phyloP scores from a whole-genome alignment of 106 monocot species.

The Triglochin maritima region DNA sequence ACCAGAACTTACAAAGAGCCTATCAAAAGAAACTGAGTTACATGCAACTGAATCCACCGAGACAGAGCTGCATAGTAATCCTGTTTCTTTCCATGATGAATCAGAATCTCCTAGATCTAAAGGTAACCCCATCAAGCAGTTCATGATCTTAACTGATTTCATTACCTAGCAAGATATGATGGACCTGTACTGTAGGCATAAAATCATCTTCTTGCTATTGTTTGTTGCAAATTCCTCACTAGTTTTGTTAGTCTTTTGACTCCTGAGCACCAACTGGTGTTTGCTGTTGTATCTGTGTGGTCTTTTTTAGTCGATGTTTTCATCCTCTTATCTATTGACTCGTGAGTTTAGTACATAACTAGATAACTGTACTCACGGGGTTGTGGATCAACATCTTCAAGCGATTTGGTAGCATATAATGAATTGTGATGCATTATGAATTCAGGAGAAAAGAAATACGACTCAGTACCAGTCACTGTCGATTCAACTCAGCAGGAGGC shows the following conservation, averaged over 20 bases:
- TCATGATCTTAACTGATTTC: neutral
- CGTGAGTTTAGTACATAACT: neutral
- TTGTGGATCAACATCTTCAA: neutral
- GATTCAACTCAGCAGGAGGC: conserved; percentile 71
- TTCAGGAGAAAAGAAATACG: conserved; percentile 20
- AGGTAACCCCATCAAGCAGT: neutral
- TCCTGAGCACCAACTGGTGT: neutral
- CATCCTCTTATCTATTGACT: neutral
- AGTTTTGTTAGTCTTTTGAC: neutral
- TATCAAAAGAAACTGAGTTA: conserved; percentile 3
- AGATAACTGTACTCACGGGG: neutral
- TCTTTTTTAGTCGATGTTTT: neutral
- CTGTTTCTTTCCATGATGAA: neutral
- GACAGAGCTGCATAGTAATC: conserved; percentile 7
- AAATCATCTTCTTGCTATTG: neutral
- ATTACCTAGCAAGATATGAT: neutral
- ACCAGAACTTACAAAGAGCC: conserved; percentile 1
- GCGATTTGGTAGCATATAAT: neutral
- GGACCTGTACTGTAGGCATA: neutral
- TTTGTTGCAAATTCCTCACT: neutral
- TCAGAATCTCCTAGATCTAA: neutral
- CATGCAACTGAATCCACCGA: conserved; percentile 1
- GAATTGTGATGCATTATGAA: neutral
- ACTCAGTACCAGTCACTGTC: conserved; percentile 32
- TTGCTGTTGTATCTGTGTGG: neutral